Conservation (phyloP, 2,329 filamentous ascomycete genomes). For the Xylariaceae sp. region DNA sequence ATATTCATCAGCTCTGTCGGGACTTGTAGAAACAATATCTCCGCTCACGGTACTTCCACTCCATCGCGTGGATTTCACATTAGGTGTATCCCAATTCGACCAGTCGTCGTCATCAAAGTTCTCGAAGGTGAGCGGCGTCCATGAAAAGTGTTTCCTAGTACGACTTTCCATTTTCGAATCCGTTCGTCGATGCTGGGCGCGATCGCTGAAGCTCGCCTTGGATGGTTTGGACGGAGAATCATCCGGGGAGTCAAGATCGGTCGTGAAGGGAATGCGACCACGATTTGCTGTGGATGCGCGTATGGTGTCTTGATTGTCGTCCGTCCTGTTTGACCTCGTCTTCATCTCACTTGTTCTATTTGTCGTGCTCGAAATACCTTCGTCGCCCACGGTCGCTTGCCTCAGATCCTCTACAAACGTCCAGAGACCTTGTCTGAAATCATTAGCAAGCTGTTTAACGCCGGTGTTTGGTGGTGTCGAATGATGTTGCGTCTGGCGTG, state of each 20-base stretch:
- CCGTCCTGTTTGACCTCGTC: slow-evolving; percentile 22
- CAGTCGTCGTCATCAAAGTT: slow-evolving; percentile 61
- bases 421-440: slow-evolving; percentile 85
- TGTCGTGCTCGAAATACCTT: slow-evolving; percentile 65
- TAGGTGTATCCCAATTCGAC: slow-evolving; percentile 62
- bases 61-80: slow-evolving; percentile 57
- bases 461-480: slow-evolving; percentile 28
- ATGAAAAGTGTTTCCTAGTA: slow-evolving; percentile 55
- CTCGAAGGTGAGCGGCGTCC: slow-evolving; percentile 57
- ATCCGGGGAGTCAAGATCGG: slow-evolving; percentile 36
- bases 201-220: slow-evolving; percentile 29
- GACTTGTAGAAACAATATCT: slow-evolving; percentile 44
- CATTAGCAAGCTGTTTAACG: slow-evolving; percentile 79
- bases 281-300: slow-evolving; percentile 41
- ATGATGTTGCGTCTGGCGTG: slow-evolving; percentile 44
- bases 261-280: slow-evolving; percentile 42
- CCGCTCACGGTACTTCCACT: slow-evolving; percentile 58
- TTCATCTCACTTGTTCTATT: slow-evolving; percentile 35
- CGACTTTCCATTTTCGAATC: slow-evolving; percentile 38
- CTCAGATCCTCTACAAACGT: slow-evolving; percentile 94
- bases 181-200: slow-evolving; percentile 29
- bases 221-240: slow-evolving; percentile 35
- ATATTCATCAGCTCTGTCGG: slow-evolving; percentile 48
- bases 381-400: slow-evolving; percentile 93
- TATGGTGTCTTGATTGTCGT: slow-evolving; percentile 46